Evolutionary conservation across 2,329 filamentous ascomycete genomes (phyloP).

Genomic region (Fusarium sp.): DNA sequence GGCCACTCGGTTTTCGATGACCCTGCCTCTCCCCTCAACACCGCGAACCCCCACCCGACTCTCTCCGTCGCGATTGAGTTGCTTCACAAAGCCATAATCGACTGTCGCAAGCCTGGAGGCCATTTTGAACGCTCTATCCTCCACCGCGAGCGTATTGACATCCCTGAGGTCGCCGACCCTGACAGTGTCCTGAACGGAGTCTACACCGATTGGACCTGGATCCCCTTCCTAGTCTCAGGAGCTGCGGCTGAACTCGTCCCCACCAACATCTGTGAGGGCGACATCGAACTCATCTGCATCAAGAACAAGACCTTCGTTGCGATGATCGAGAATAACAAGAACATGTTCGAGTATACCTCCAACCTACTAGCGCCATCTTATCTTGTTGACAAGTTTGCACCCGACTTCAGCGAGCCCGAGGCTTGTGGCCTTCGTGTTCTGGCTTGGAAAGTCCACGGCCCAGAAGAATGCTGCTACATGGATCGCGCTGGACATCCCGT

Average conservation of each 20-base stretch:
- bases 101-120: background rate
- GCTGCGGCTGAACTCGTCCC: background rate
- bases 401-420: background rate
- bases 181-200: background rate
- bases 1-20: background rate
- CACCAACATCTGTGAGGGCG: background rate
- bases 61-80: background rate
- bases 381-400: background rate
- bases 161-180: background rate
- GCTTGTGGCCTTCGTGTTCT: background rate
- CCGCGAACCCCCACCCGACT: background rate
- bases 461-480: background rate
- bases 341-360: background rate
- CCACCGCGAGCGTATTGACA: background rate
- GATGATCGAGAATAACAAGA: background rate
- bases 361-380: background rate
- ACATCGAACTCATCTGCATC: conserved; percentile 10
- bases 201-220: background rate
- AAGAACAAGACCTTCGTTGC: background rate
- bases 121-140: background rate
- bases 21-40: background rate
- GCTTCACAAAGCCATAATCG: background rate
- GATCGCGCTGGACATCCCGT: conserved; percentile 2
- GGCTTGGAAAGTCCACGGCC: background rate
- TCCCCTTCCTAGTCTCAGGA: background rate